phyloP scores from a whole-genome alignment of 306 rosid genomes.

The Neltuma alba region DNA sequence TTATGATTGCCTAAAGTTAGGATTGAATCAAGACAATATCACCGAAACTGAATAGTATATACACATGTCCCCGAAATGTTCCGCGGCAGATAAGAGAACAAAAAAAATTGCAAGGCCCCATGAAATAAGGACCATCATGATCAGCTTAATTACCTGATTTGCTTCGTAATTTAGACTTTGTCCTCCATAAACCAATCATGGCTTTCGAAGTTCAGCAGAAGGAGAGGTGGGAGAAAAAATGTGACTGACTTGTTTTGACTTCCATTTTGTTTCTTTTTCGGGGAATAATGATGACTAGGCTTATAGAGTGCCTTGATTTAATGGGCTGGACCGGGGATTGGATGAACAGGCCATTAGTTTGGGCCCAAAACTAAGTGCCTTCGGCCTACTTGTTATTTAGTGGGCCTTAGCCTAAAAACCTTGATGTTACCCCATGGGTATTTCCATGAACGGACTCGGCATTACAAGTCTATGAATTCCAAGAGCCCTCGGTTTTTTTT shows the following conservation, averaged over 20 bases:
- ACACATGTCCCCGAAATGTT: conserved; percentile 15
- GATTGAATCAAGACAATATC: conserved; percentile 24
- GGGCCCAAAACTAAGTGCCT: background rate
- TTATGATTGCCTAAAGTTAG: conserved; percentile 34
- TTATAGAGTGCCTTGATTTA: background rate
- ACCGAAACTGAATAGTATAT: conserved; percentile 11
- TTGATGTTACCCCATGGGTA: background rate
- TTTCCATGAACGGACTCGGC: background rate
- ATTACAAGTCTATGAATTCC: background rate
- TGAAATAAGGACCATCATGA: background rate
- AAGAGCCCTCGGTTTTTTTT: no score
- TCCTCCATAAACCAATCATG: background rate
- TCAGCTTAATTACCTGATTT: background rate
- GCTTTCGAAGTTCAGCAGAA: background rate
- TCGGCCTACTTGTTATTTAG: background rate
- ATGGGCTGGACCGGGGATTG: background rate
- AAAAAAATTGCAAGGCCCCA: background rate
- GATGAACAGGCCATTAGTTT: background rate
- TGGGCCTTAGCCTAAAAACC: background rate
- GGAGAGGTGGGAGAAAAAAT: background rate
- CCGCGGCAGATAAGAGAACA: background rate
- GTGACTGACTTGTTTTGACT: conserved; percentile 17
- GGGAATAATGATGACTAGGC: no score
- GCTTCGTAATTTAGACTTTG: background rate
- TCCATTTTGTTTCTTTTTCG: background rate